phyloP scores from a whole-genome alignment of 2,329 filamentous ascomycete species.

The Septoria linicola region DNA sequence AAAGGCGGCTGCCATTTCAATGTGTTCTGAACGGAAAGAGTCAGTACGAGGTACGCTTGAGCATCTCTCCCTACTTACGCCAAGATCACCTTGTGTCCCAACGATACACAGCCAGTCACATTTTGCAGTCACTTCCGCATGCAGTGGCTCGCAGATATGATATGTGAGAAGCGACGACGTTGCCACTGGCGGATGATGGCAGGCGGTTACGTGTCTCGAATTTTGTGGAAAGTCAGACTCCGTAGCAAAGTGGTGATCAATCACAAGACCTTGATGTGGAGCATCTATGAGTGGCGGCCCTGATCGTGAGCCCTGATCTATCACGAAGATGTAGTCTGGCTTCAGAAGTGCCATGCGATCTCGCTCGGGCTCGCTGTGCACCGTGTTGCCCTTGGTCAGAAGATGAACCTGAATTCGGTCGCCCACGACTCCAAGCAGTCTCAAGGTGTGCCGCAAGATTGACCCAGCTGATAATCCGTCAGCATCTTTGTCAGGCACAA shows the following conservation, averaged over 20 bases:
- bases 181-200: slow-evolving; percentile 63
- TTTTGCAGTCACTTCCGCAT: slow-evolving; percentile 49
- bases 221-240: slow-evolving; percentile 59
- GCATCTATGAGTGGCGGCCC: slow-evolving; percentile 55
- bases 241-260: slow-evolving; percentile 62
- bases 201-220: slow-evolving; percentile 60
- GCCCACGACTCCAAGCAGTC: slow-evolving; percentile 56
- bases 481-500: slow-evolving; percentile 68
- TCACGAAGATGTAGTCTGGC: slow-evolving; percentile 60
- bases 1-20: slow-evolving; percentile 67
- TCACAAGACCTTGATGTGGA: slow-evolving; percentile 55
- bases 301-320: slow-evolving; percentile 63
- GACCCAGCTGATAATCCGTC: slow-evolving; percentile 65
- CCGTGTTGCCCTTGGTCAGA: slow-evolving; percentile 58
- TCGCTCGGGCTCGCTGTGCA: slow-evolving; percentile 57
- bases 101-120: slow-evolving; percentile 61
- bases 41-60: not conserved
- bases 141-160: slow-evolving; percentile 59
- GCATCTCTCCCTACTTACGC: slow-evolving; percentile 30
- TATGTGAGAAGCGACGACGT: slow-evolving; percentile 65
- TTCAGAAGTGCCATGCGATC: slow-evolving; percentile 50
- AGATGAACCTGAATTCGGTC: slow-evolving; percentile 59
- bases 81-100: slow-evolving; percentile 66
- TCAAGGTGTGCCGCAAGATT: slow-evolving; percentile 61
- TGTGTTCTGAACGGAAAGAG: slow-evolving; percentile 41